Percentiles rank a stretch among this genome's conserved stretches.
phyloP scores from a whole-genome alignment of 192 early-diverging fungal genomes.

The Mortierella claussenii region DNA sequence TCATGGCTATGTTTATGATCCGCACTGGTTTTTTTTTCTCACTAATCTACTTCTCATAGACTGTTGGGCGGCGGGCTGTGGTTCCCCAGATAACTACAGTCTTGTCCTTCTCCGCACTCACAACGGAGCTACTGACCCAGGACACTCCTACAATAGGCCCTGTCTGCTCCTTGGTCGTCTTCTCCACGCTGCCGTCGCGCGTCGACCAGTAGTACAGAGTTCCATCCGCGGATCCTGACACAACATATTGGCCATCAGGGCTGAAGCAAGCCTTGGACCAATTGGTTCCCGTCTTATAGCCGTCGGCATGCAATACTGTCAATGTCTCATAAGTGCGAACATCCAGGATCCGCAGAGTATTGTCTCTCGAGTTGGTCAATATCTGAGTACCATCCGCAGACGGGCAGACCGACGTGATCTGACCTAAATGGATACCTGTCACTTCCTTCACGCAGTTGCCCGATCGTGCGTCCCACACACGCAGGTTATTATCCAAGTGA shows the following conservation, averaged over 20 bases:
- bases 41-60: constrained; percentile 35
- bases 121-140: constrained; percentile 72
- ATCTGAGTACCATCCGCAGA: constrained; percentile 79
- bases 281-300: constrained; percentile 86
- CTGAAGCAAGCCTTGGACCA: constrained; percentile 91
- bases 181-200: constrained; percentile 71
- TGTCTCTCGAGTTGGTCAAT: constrained; percentile 94
- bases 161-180: constrained; percentile 75
- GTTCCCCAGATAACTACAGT: constrained; percentile 68
- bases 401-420: constrained; percentile 87
- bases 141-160: constrained; percentile 77
- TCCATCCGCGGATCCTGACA: constrained; percentile 86
- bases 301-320: constrained; percentile 72
- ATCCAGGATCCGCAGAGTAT: constrained; percentile 89
- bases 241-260: constrained; percentile 86
- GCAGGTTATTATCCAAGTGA: constrained; percentile 93
- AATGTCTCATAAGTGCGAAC: constrained; percentile 78
- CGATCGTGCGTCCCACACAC: constrained; percentile 89
- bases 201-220: constrained; percentile 84
- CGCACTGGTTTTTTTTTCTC: neutral
- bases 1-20: neutral
- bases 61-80: constrained; percentile 39
- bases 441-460: constrained; percentile 87
- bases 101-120: constrained; percentile 76
- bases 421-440: constrained; percentile 85